Evolutionary conservation across 257 asterid genomes (phyloP), one percentile per base, ranked within the genome.

Genomic region (Solanum chmielewskii): DNA sequence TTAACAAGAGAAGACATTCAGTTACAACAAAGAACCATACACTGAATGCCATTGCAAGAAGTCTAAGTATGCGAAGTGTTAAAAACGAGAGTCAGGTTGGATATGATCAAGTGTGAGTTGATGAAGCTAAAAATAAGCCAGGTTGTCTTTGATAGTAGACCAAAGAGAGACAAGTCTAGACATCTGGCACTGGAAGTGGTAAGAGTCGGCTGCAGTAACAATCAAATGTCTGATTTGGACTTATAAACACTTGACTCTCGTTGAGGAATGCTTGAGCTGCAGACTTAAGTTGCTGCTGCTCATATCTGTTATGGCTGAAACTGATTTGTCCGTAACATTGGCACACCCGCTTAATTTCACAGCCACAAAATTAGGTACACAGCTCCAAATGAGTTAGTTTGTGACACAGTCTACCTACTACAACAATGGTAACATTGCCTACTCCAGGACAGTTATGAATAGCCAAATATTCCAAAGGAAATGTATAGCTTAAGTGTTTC

Each of bases 151-250:
- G 39, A 37, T 49, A 49, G 60, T 49, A 49, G 21, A 49, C 60
- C 60, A 49, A 49, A 14, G 60, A 49, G 21, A 49, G 60, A 56
- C 64, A 18, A 18, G 64, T 10, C n/a, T 2, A 56, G 64, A 56
- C 64, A 56, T 18, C 2, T 56, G n/a, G 64, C 64, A 56, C 64
- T 6, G n/a, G 4, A 47, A 75, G 90, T 82, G 90, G 87, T 71
- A 42, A 73, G 74, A 86, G 87, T 64, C 49, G 93, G 83, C 83
- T 91, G 91, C 73, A 86, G 94, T 90, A 86, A 85, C 88, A 83
- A 84, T 89, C 84, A 83, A 31, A 83, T 11, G 87, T 89, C 37
- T 86, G 73, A 77, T 80, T 47, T 89, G 87, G 45, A 47, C 75
- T 59, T 59, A 59, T 88, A 66, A 86, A 86, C 75, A 69, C 14